Evolutionary conservation across 1,284 basidiomycete species (phyloP), one percentile per base, ranked within the genome.

Genomic region (Ustilago xerochloae): DNA sequence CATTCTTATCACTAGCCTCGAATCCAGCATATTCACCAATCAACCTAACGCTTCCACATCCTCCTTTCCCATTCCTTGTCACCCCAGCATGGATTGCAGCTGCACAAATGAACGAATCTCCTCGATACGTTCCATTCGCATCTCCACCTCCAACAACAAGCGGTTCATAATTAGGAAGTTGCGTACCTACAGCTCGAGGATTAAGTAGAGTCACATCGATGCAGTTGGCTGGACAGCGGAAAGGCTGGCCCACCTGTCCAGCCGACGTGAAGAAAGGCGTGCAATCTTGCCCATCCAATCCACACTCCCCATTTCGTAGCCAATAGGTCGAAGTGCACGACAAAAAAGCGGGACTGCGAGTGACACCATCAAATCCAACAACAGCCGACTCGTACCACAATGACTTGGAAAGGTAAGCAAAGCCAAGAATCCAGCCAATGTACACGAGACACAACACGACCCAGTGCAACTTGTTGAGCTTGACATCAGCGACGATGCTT

Each of bases 31-130:
- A 92, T 74, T 91, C 90, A 43, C 91, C 91, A 13, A 89, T 84
- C 12, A 93, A 87, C 36, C 89, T 87, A 24, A 93, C 80, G 12
- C 89, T 87, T n/a, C 88, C 91, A 77, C 93, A 95, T 12, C 93
- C 93, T 2, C 93, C 93, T 67, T 85, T 88, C 1, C 86, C 86
- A 73, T 90, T 86, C 58, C 87, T 88, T 63, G 92, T 87, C 28
- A 91, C 76, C 15, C 92, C 92, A 24, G 92, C 93, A 80, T 61
- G 68, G 33, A 91, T 87, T n/a, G 93, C 93, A 41, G 93, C 90
- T 35, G 92, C 89, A 82, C 93, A 95, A 33, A 94, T 88, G 82
- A 94, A 95, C 52, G 88, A 90, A 82, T 95, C 93, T 1, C 90
- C 92, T 77, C 93, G 87, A 79, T 94, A 94, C 3, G 71, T 70